These are phyloP conservation scores for Boletus sp. DNA, from an alignment of 768 basidiomycete genomes.

Conservation along the genomic window DNA sequence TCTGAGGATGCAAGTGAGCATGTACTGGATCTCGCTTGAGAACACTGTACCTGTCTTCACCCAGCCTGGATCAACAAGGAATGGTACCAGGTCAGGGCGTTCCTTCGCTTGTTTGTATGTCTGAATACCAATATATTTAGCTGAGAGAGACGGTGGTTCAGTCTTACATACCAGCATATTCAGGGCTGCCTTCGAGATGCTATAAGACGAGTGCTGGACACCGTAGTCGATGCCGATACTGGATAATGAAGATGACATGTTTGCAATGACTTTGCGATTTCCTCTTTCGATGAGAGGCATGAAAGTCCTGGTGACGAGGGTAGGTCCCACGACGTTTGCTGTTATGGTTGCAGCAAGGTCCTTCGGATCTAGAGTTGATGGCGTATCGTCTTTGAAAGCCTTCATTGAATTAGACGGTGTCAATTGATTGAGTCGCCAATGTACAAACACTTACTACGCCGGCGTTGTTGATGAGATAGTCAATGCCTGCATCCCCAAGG, in stretches of 20 bases:
- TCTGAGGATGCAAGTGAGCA: conserved; percentile 18
- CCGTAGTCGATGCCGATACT: conserved; percentile 35
- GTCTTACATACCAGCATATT: conserved; percentile 39
- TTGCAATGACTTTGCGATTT: conserved; percentile 34
- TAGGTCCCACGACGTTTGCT: conserved; percentile 36
- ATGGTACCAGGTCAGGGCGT: conserved; percentile 31
- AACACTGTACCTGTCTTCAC: conserved; percentile 35
- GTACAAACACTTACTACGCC: conserved; percentile 29
- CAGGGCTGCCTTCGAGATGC: conserved; percentile 38
- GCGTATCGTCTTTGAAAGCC: conserved; percentile 25
- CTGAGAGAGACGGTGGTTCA: neutral
- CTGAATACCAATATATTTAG: conserved; percentile 9
- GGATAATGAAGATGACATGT: conserved; percentile 33
- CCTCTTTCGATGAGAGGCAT: conserved; percentile 36
- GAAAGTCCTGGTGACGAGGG: conserved; percentile 34
- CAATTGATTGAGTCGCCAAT: neutral
- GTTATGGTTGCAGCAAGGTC: conserved; percentile 25
- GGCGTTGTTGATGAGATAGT: conserved; percentile 42
- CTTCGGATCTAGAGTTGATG: conserved; percentile 25
- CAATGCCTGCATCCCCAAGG: conserved; percentile 25
- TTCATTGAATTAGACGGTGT: neutral
- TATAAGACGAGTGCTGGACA: conserved; percentile 31
- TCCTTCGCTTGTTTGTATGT: conserved; percentile 38
- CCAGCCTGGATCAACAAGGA: conserved; percentile 39
- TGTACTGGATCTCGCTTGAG: neutral